Conservation (phyloP, 176 grass and related monocot genomes). For the Phoenix dactylifera region DNA sequence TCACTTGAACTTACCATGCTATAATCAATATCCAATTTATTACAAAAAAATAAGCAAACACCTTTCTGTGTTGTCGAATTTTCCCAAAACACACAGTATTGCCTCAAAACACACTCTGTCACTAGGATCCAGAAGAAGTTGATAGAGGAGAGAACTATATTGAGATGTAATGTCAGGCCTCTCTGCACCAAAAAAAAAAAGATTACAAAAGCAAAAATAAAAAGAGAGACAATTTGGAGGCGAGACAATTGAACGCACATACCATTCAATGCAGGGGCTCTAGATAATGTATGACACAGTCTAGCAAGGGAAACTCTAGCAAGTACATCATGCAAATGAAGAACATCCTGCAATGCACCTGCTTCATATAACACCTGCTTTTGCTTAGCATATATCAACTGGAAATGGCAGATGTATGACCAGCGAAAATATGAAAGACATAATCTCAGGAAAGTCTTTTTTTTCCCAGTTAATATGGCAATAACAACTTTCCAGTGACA, state of each 20-base stretch:
- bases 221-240: slow-evolving; percentile 13
- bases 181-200: slow-evolving; percentile 37
- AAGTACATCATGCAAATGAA: slow-evolving; percentile 99
- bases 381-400: slow-evolving; percentile 9
- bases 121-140: slow-evolving; percentile 97
- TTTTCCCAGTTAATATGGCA: too few species aligned
- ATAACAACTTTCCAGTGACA: too few species aligned
- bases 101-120: slow-evolving; percentile 99
- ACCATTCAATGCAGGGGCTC: slow-evolving; percentile 87
- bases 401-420: background rate
- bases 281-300: slow-evolving; percentile 82
- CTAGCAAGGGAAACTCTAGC: slow-evolving; percentile 96
- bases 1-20: too few species aligned
- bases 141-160: slow-evolving; percentile 93
- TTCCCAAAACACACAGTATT: slow-evolving; percentile 93
- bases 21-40: background rate
- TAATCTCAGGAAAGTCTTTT: too few species aligned
- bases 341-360: slow-evolving; percentile 97
- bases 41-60: slow-evolving; percentile 19
- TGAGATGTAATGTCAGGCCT: slow-evolving; percentile 86
- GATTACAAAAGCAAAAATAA: background rate
- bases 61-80: slow-evolving; percentile 95
- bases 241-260: slow-evolving; percentile 26
- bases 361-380: slow-evolving; percentile 38
- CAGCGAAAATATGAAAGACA: too few species aligned